Percentiles rank a stretch among this genome's conserved stretches.
Evolutionary conservation across 257 asterid species (phyloP).

Genomic region (Avicennia marina): DNA sequence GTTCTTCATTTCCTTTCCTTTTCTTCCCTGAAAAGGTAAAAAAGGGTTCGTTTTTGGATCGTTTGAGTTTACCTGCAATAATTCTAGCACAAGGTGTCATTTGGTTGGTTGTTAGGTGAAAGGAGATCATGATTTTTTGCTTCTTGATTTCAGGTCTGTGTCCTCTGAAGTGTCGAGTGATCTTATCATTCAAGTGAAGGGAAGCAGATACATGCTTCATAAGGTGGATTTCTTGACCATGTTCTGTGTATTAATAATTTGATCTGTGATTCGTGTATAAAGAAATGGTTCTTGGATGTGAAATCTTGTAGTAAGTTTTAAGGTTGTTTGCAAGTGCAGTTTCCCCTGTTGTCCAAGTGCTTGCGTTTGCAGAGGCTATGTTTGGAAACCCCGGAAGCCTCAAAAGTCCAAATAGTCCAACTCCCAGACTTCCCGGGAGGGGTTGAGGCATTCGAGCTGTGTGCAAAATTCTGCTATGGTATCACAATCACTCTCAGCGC

Average conservation of each 20-base stretch:
- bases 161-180: constrained; percentile 82
- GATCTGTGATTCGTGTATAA: too few species aligned
- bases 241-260: not conserved
- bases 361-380: constrained; percentile 56
- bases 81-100: not conserved
- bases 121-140: not conserved
- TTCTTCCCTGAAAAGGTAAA: not conserved
- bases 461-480: constrained; percentile 94
- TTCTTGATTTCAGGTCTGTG: constrained; percentile 57
- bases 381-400: constrained; percentile 47
- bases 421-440: constrained; percentile 86
- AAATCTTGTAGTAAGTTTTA: not conserved
- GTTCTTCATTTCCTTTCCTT: not conserved
- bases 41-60: not conserved
- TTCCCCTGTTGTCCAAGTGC: constrained; percentile 86
- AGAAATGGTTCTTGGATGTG: too few species aligned
- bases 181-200: constrained; percentile 69
- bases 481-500: constrained; percentile 82
- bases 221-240: constrained; percentile 40
- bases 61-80: not conserved
- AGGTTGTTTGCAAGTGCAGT: constrained; percentile 37
- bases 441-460: constrained; percentile 68
- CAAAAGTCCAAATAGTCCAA: constrained; percentile 48
- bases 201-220: constrained; percentile 70
- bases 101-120: too few species aligned